Evolutionary conservation across 345 rosid genomes (phyloP).

Genomic region (Populus euphratica): DNA sequence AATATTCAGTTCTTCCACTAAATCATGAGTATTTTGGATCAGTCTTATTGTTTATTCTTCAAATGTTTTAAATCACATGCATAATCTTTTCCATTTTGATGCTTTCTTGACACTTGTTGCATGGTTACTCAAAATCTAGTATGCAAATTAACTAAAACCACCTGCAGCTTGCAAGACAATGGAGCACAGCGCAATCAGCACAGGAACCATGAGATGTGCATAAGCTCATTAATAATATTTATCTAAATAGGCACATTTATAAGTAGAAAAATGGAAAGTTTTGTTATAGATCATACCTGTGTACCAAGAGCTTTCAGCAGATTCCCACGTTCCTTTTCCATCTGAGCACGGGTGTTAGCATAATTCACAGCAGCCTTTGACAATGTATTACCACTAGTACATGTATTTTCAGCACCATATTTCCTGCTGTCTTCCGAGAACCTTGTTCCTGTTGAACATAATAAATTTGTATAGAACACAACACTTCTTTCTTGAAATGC

Average conservation of each 20-base stretch:
- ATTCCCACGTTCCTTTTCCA: slow-evolving; percentile 85
- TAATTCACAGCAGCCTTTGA: slow-evolving; percentile 65
- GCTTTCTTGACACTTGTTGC: neutral
- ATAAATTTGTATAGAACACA: slow-evolving; percentile 5
- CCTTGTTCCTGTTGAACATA: slow-evolving; percentile 58
- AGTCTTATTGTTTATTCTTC: neutral
- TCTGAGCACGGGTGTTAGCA: slow-evolving; percentile 68
- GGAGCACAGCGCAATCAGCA: neutral
- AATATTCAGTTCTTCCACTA: neutral
- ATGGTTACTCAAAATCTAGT: neutral
- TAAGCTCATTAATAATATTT: neutral
- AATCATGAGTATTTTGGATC: neutral
- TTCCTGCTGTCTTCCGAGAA: slow-evolving; percentile 81
- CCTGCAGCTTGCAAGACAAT: neutral
- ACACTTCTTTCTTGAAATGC: neutral
- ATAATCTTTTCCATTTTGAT: neutral
- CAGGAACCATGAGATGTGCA: neutral
- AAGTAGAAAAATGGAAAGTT: neutral
- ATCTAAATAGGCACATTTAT: neutral
- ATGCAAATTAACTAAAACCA: neutral
- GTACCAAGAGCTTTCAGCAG: slow-evolving; percentile 82
- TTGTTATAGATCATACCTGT: slow-evolving; percentile 51
- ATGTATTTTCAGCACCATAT: slow-evolving; percentile 81
- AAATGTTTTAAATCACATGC: neutral
- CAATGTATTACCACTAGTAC: slow-evolving; percentile 77